A percentile compares a stretch with the other conserved stretches of the same genome.
Evolutionary conservation across 2,329 filamentous ascomycete genomes (phyloP).

Genomic region (Monosporascus cannonballus): DNA sequence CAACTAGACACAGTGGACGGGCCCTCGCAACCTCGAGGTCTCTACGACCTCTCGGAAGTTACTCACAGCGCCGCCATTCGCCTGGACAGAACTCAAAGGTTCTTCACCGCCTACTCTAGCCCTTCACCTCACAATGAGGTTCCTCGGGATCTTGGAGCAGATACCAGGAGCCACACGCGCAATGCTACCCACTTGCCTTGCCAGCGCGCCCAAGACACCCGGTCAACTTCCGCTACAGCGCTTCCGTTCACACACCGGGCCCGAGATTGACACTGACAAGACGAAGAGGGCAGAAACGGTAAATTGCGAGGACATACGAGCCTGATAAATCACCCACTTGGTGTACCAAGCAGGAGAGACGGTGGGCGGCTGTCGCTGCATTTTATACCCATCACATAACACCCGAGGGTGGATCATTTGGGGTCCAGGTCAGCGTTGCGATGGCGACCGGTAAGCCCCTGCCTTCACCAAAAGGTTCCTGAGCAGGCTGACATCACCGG

Average conservation of each 20-base stretch:
- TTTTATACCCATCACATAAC: slow-evolving; percentile 11
- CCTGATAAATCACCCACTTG: background rate
- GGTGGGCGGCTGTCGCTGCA: slow-evolving; percentile 17
- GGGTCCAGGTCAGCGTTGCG: slow-evolving; percentile 16
- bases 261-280: slow-evolving; percentile 11
- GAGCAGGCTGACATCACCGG: background rate
- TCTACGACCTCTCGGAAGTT: slow-evolving; percentile 13
- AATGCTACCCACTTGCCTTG: slow-evolving; percentile 9
- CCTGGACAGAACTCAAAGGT: slow-evolving; percentile 12
- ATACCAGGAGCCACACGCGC: background rate
- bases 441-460: slow-evolving; percentile 9
- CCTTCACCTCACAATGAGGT: slow-evolving; percentile 8
- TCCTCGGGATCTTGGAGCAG: slow-evolving; percentile 6
- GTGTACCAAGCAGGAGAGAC: background rate
- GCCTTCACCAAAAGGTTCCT: slow-evolving; percentile 6
- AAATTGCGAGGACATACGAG: background rate
- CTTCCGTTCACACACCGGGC: slow-evolving; percentile 13
- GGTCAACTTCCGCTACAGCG: slow-evolving; percentile 12
- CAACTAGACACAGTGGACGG: slow-evolving; percentile 4
- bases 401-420: background rate
- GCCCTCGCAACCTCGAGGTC: slow-evolving; percentile 15
- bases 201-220: slow-evolving; percentile 11
- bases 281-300: slow-evolving; percentile 7
- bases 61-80: slow-evolving; percentile 14
- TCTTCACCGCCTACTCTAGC: slow-evolving; percentile 13